Conservation (phyloP, 2,329 filamentous ascomycete genomes). For the Aspergillus versicolor region DNA sequence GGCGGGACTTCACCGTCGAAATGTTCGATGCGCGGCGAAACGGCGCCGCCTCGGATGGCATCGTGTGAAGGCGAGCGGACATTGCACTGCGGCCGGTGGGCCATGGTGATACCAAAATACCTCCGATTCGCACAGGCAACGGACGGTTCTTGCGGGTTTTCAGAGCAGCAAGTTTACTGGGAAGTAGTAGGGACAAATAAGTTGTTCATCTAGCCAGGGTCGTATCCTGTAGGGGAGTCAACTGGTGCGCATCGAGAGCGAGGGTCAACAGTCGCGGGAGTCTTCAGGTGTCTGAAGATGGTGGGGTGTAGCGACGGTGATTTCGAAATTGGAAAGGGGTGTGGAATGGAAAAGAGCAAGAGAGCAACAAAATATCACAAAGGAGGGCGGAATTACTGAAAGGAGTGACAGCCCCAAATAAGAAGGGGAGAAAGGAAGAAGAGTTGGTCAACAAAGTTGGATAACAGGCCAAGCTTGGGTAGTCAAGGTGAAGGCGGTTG, state of each 20-base stretch:
- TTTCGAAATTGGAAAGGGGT: background rate
- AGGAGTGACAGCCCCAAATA: conserved; percentile 20
- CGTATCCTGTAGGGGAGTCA: conserved; percentile 6
- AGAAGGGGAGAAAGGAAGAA: conserved; percentile 9
- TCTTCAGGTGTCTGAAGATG: conserved; percentile 1
- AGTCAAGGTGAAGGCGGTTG: conserved; percentile 12
- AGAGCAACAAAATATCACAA: background rate
- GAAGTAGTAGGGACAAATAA: conserved; percentile 7
- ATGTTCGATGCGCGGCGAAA: conserved; percentile 70
- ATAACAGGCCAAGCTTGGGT: conserved; percentile 14
- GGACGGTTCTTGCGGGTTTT: background rate
- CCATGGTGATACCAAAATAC: conserved; percentile 42
- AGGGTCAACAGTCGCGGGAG: background rate
- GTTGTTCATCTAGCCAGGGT: conserved; percentile 14
- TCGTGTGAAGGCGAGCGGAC: conserved; percentile 60
- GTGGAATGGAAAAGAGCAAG: background rate
- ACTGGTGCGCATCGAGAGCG: conserved; percentile 11
- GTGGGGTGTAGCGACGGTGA: conserved; percentile 9
- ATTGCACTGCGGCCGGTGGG: conserved; percentile 57
- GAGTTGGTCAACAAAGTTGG: conserved; percentile 14
- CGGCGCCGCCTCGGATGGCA: conserved; percentile 56
- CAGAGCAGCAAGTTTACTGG: background rate
- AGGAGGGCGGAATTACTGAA: conserved; percentile 17
- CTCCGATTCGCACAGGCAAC: conserved; percentile 11
- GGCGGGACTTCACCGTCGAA: conserved; percentile 77